Conservation (phyloP, 495 filamentous ascomycete genomes). For the Aspergillus incahuasiensis region DNA sequence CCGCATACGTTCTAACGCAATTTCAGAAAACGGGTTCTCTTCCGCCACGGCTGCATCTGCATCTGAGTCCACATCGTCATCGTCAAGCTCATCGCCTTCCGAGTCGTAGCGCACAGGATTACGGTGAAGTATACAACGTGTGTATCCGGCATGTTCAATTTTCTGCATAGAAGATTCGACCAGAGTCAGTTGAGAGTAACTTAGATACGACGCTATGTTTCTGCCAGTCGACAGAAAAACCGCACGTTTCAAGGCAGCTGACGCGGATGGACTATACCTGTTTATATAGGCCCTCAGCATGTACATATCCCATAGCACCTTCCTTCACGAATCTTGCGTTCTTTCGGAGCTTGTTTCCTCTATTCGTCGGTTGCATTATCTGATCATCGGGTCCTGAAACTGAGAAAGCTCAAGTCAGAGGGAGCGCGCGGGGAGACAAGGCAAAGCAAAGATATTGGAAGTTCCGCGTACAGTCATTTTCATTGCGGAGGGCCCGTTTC, state of each 20-base stretch:
- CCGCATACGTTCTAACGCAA: conserved; percentile 74
- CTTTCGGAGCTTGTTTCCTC: conserved; percentile 85
- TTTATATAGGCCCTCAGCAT: conserved; percentile 75
- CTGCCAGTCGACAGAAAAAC: not conserved
- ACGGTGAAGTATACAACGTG: conserved; percentile 73
- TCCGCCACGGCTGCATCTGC: conserved; percentile 66
- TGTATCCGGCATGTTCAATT: conserved; percentile 79
- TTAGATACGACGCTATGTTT: not conserved
- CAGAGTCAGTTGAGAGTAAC: conserved; percentile 1
- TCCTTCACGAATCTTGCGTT: conserved; percentile 75
- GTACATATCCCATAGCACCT: conserved; percentile 64
- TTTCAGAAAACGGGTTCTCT: conserved; percentile 75
- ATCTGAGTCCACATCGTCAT: conserved; percentile 73
- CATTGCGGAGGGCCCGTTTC: conserved; percentile 65
- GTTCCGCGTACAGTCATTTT: conserved; percentile 50
- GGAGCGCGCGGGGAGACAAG: not conserved
- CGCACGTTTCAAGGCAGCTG: not conserved
- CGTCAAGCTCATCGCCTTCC: conserved; percentile 75
- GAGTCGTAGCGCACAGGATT: conserved; percentile 75
- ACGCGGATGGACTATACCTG: conserved; percentile 51
- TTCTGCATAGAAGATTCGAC: conserved; percentile 43
- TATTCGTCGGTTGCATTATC: conserved; percentile 75
- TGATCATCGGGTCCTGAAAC: conserved; percentile 84
- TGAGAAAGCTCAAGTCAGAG: conserved; percentile 29
- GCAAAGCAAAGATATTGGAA: not conserved